These are phyloP conservation scores for Vigna hirtella DNA, from an alignment of 306 rosid genomes.

Conservation along the genomic window DNA sequence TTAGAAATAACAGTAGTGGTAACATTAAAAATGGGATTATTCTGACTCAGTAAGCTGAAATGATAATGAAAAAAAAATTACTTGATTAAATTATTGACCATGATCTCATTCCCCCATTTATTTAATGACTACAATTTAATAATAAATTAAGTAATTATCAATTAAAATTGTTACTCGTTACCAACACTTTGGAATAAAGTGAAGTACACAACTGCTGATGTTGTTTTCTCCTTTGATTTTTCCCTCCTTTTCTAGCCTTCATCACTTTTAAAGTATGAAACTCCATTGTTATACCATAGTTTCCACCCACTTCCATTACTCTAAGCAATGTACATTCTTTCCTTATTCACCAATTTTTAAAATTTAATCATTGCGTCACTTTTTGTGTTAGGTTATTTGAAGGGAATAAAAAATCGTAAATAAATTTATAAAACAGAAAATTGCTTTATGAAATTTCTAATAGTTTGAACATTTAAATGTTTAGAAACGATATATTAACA, in stretches of 20 bases:
- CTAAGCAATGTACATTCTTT: constrained; percentile 10
- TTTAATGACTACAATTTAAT: background rate
- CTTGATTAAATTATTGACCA: background rate
- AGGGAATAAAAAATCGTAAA: too few species aligned
- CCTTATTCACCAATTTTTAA: background rate
- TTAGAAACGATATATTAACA: background rate
- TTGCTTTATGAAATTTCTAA: too few species aligned
- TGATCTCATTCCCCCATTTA: background rate
- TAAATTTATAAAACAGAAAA: too few species aligned
- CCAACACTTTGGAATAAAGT: constrained; percentile 40
- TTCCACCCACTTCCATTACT: background rate
- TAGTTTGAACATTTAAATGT: background rate
- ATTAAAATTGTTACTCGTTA: background rate
- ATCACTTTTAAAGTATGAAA: background rate
- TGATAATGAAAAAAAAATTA: too few species aligned
- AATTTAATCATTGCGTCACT: background rate
- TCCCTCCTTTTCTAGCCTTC: background rate
- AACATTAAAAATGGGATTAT: too few species aligned
- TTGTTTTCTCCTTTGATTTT: constrained; percentile 20
- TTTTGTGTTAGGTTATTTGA: background rate
- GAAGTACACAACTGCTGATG: constrained; percentile 28
- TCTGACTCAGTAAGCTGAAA: too few species aligned
- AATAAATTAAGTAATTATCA: background rate
- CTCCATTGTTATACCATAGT: background rate
- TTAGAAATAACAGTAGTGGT: too few species aligned